Percentiles rank a stretch among this genome's conserved stretches.
phyloP scores from a whole-genome alignment of 305 asterid species.

The Nicotiana rustica region DNA sequence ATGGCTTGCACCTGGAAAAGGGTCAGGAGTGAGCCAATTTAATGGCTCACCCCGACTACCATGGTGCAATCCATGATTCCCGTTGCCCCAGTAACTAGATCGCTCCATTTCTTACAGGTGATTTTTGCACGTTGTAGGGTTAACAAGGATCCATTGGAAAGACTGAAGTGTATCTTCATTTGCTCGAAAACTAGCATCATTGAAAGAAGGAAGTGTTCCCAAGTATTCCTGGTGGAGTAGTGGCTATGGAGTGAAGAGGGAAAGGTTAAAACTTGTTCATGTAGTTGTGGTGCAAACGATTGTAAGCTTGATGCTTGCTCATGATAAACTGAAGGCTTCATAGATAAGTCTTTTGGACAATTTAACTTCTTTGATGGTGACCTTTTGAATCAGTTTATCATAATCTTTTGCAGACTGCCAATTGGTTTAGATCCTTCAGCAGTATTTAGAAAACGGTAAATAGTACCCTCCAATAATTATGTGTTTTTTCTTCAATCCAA shows the following conservation, averaged over 20 bases:
- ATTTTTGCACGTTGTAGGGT: constrained; percentile 23
- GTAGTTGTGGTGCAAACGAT: constrained; percentile 23
- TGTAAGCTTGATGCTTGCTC: constrained; percentile 26
- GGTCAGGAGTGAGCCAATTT: not conserved
- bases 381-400: not conserved
- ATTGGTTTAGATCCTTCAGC: not conserved
- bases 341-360: constrained; percentile 24
- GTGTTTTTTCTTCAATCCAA: too few relatives aligned
- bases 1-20: constrained; percentile 5
- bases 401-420: not conserved
- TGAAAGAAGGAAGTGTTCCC: not conserved
- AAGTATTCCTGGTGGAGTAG: constrained; percentile 2
- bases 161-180: not conserved
- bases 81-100: not conserved
- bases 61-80: constrained; percentile 16
- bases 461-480: not conserved
- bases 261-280: constrained; percentile 10
- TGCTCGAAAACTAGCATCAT: constrained; percentile 19
- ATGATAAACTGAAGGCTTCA: constrained; percentile 31
- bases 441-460: not conserved
- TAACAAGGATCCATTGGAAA: constrained; percentile 20
- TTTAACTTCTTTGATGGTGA: not conserved
- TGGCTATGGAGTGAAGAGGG: not conserved
- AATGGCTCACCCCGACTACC: not conserved
- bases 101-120: not conserved